Conservation (phyloP, 108 stramenopile species). For the Conticribra guillardii region DNA sequence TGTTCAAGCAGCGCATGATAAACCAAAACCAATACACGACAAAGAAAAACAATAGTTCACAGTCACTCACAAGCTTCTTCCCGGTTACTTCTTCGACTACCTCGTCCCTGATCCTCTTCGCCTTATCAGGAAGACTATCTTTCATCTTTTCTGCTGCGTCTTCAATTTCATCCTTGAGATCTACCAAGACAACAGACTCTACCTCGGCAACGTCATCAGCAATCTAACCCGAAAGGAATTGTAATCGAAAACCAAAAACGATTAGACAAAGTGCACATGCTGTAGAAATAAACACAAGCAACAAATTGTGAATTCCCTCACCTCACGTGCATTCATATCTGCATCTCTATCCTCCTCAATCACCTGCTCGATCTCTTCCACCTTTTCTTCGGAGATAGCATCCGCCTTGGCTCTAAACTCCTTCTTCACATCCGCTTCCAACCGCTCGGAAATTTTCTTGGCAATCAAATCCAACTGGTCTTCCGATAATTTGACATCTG, state of each 20-base stretch:
- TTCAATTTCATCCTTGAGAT: slow-evolving; percentile 54
- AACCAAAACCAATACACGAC: neutral
- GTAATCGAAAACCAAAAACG: slow-evolving; percentile 3
- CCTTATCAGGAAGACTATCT: slow-evolving; percentile 36
- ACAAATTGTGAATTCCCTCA: slow-evolving; percentile 10
- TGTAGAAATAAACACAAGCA: neutral
- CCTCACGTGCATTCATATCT: slow-evolving; percentile 23
- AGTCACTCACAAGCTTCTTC: slow-evolving; percentile 36
- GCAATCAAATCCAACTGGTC: slow-evolving; percentile 43
- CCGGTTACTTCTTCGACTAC: slow-evolving; percentile 49
- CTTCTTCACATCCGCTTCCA: slow-evolving; percentile 43
- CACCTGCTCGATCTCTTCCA: slow-evolving; percentile 40
- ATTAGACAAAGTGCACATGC: neutral
- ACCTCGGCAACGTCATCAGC: slow-evolving; percentile 41
- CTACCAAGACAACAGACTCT: slow-evolving; percentile 26
- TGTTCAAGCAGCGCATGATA: too few species aligned
- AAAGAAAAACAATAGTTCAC: neutral
- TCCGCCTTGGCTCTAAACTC: slow-evolving; percentile 45
- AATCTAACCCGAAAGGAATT: slow-evolving; percentile 29
- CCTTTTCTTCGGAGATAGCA: slow-evolving; percentile 38
- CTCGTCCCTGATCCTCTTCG: slow-evolving; percentile 44
- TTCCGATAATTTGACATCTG: slow-evolving; percentile 28
- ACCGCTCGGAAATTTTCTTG: slow-evolving; percentile 37
- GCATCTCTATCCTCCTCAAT: slow-evolving; percentile 40
- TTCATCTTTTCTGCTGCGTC: slow-evolving; percentile 37